Evolutionary conservation across 495 filamentous ascomycete species (phyloP).

Genomic region (Polyplosphaeria fusca): DNA sequence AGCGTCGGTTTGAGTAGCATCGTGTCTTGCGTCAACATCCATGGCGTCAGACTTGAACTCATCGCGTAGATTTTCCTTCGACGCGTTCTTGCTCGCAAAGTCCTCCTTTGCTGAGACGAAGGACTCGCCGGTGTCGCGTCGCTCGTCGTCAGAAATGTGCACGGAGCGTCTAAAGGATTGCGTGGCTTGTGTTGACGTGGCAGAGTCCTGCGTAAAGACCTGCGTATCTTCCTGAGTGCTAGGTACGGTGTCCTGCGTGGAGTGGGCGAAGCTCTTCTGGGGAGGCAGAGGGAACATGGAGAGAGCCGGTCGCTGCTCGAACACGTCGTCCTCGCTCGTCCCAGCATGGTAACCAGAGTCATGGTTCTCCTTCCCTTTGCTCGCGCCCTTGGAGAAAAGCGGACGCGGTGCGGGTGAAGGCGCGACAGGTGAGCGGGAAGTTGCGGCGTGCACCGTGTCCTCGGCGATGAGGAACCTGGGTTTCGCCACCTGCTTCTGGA

Average conservation of each 20-base stretch:
- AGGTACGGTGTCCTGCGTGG: slow-evolving; percentile 23
- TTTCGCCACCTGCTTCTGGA: slow-evolving; percentile 30
- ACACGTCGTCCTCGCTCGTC: background rate
- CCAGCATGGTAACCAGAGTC: background rate
- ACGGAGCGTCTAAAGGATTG: slow-evolving; percentile 26
- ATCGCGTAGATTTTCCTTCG: slow-evolving; percentile 17
- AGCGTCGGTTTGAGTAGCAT: background rate
- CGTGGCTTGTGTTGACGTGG: slow-evolving; percentile 31
- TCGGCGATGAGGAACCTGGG: slow-evolving; percentile 36
- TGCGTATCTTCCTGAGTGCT: slow-evolving; percentile 21
- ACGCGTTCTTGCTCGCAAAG: slow-evolving; percentile 40
- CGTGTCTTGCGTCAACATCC: slow-evolving; percentile 10
- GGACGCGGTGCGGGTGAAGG: slow-evolving; percentile 5
- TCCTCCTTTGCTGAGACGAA: slow-evolving; percentile 68
- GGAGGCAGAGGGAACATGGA: background rate
- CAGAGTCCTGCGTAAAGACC: slow-evolving; percentile 20
- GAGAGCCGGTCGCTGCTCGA: background rate
- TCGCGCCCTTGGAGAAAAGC: slow-evolving; percentile 4
- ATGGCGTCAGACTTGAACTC: slow-evolving; percentile 5
- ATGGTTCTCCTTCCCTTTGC: slow-evolving; percentile 22
- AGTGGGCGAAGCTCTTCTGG: slow-evolving; percentile 3
- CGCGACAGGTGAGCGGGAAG: slow-evolving; percentile 7
- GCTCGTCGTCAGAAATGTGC: slow-evolving; percentile 39
- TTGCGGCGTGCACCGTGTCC: slow-evolving; percentile 14
- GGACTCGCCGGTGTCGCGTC: slow-evolving; percentile 55